A percentile compares a stretch with the other conserved stretches of the same genome.
These are phyloP conservation scores for Aspergillus campestris DNA, from an alignment of 495 filamentous ascomycete species.

Conservation along the genomic window DNA sequence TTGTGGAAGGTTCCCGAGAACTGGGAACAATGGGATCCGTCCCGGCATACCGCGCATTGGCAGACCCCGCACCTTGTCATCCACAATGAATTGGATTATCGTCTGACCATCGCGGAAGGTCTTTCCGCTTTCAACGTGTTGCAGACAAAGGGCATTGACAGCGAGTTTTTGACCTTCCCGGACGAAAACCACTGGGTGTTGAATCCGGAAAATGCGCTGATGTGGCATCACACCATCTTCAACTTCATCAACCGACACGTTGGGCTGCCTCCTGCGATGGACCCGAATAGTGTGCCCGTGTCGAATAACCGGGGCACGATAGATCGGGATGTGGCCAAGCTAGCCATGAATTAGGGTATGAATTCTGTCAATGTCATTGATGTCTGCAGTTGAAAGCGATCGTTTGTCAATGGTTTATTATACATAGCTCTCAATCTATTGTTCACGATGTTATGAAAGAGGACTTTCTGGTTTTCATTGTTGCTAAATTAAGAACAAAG, in stretches of 20 bases:
- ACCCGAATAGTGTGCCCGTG: slow-evolving; percentile 1
- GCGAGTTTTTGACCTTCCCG: slow-evolving; percentile 65
- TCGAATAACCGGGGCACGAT: background rate
- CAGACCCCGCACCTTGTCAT: slow-evolving; percentile 81
- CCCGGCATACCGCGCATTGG: slow-evolving; percentile 61
- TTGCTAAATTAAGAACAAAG: too few species aligned
- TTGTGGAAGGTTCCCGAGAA: slow-evolving; percentile 64
- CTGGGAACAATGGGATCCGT: slow-evolving; percentile 81
- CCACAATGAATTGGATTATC: slow-evolving; percentile 87
- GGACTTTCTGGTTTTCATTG: too few species aligned
- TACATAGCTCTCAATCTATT: too few species aligned
- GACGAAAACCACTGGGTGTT: slow-evolving; percentile 86
- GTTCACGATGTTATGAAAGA: too few species aligned
- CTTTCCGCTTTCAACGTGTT: slow-evolving; percentile 83
- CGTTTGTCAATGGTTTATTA: background rate
- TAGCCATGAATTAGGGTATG: slow-evolving; percentile 11
- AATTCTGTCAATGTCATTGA: background rate
- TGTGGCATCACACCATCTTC: slow-evolving; percentile 86
- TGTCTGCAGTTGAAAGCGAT: slow-evolving; percentile 5
- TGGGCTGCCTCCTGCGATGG: slow-evolving; percentile 38
- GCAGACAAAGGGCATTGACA: slow-evolving; percentile 50
- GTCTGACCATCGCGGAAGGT: slow-evolving; percentile 75
- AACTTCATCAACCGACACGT: slow-evolving; percentile 83
- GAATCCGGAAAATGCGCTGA: slow-evolving; percentile 80
- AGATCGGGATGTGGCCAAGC: slow-evolving; percentile 14